Evolutionary conservation across 345 rosid species (phyloP).

Genomic region (Mangifera indica): DNA sequence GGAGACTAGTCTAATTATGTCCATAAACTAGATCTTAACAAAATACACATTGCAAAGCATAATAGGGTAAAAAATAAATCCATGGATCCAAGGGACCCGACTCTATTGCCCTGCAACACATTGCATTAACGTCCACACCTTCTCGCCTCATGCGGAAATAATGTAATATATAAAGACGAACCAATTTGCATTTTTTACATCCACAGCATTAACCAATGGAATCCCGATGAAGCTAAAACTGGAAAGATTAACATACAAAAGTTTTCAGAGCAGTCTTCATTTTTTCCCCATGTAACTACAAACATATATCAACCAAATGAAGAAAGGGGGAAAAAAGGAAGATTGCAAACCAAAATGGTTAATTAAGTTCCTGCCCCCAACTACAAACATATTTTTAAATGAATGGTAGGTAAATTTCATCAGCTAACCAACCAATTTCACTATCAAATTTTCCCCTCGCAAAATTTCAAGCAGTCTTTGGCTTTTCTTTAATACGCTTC

Average conservation of each 20-base stretch:
- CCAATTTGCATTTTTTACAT: neutral
- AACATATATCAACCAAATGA: slow-evolving; percentile 6
- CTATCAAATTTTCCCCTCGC: slow-evolving; percentile 18
- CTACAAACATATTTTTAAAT: slow-evolving; percentile 20
- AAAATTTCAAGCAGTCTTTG: slow-evolving; percentile 55
- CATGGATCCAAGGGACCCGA: neutral
- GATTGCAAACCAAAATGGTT: neutral
- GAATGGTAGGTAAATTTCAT: neutral
- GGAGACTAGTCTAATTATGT: neutral
- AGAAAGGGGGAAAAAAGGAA: neutral
- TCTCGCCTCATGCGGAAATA: neutral
- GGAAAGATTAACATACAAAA: neutral
- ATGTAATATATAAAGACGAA: neutral
- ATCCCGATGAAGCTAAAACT: neutral
- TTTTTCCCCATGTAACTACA: slow-evolving; percentile 15
- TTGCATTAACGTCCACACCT: neutral
- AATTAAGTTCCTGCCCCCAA: slow-evolving; percentile 16
- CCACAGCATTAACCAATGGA: neutral
- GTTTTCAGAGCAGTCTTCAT: slow-evolving; percentile 7
- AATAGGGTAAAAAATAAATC: neutral
- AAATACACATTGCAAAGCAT: neutral
- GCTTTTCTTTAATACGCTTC: slow-evolving; percentile 87
- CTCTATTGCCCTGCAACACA: neutral
- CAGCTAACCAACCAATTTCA: slow-evolving; percentile 5
- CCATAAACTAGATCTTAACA: neutral